Evolutionary conservation across 2,329 filamentous ascomycete species (phyloP).

Genomic region (Aspergillus fructus): DNA sequence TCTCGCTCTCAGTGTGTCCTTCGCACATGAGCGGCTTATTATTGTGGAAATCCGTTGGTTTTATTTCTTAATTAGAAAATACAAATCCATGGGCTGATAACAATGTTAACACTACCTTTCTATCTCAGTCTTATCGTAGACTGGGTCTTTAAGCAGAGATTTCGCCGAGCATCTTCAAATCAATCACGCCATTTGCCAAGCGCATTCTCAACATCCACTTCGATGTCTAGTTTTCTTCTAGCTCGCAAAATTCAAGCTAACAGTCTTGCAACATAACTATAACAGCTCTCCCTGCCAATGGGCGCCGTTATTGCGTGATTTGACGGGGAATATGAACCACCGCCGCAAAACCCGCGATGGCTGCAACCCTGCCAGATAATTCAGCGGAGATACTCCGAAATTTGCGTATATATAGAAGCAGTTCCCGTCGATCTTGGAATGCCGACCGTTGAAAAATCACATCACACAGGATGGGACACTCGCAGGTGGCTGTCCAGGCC

Average conservation of each 20-base stretch:
- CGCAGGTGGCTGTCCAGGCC: background rate
- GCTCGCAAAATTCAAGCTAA: background rate
- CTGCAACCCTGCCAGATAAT: background rate
- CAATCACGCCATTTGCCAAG: conserved; percentile 4
- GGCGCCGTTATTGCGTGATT: background rate
- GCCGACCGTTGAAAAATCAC: background rate
- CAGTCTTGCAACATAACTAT: background rate
- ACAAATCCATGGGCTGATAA: background rate
- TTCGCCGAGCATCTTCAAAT: conserved; percentile 4
- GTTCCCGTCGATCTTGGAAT: background rate
- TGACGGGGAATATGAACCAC: background rate
- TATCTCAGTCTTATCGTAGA: background rate
- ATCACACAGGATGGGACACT: background rate
- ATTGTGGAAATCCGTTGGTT: too few species aligned
- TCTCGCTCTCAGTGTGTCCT: background rate
- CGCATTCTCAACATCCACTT: background rate
- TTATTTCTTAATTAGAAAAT: background rate
- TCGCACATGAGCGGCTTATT: background rate
- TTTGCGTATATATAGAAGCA: background rate
- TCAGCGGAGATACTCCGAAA: background rate
- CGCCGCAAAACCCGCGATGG: background rate
- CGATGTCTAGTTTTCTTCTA: background rate
- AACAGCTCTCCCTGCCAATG: background rate
- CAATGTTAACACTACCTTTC: background rate
- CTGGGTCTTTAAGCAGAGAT: background rate